These are phyloP conservation scores for Saprolegnia parasitica DNA, from an alignment of 352 stramenopile genomes.

Conservation along the genomic window DNA sequence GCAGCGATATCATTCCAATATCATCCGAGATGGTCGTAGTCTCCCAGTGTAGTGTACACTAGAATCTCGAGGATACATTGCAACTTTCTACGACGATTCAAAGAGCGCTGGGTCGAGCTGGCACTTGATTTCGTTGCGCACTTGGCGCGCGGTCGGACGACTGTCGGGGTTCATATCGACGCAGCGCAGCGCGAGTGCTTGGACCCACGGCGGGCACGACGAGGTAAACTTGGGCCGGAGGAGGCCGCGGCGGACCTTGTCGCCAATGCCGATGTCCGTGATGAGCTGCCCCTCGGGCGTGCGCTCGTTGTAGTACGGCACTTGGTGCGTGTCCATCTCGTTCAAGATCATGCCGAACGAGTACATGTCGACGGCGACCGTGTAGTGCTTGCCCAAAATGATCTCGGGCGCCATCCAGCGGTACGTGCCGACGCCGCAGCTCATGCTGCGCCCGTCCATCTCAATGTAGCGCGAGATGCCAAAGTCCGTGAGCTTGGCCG, in stretches of 20 bases:
- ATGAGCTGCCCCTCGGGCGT: conserved; percentile 19
- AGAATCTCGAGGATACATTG: too few relatives aligned
- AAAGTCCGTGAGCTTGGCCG: conserved; percentile 69
- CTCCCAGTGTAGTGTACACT: too few relatives aligned
- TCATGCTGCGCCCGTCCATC: conserved; percentile 56
- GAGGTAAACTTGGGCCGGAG: conserved; percentile 17
- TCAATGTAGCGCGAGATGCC: conserved; percentile 53
- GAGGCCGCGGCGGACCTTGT: conserved; percentile 25
- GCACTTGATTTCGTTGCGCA: background rate
- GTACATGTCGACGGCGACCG: conserved; percentile 51
- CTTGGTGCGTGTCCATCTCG: conserved; percentile 49
- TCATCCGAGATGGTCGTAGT: too few relatives aligned
- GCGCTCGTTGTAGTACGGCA: conserved; percentile 16
- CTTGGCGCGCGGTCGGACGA: conserved; percentile 18
- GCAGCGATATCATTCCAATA: too few relatives aligned
- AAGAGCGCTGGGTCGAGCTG: conserved; percentile 19
- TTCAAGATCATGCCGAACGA: conserved; percentile 72
- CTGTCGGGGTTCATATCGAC: conserved; percentile 1
- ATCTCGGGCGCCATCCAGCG: conserved; percentile 56
- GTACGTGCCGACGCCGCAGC: conserved; percentile 46
- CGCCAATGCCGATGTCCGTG: conserved; percentile 23
- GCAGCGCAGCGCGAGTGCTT: conserved; percentile 8
- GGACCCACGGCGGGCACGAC: conserved; percentile 14
- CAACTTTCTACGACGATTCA: too few relatives aligned
- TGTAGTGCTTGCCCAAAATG: conserved; percentile 60